Evolutionary conservation across 306 rosid species (phyloP), one percentile per base, ranked within the genome.

Genomic region (Sicyos baderoa): DNA sequence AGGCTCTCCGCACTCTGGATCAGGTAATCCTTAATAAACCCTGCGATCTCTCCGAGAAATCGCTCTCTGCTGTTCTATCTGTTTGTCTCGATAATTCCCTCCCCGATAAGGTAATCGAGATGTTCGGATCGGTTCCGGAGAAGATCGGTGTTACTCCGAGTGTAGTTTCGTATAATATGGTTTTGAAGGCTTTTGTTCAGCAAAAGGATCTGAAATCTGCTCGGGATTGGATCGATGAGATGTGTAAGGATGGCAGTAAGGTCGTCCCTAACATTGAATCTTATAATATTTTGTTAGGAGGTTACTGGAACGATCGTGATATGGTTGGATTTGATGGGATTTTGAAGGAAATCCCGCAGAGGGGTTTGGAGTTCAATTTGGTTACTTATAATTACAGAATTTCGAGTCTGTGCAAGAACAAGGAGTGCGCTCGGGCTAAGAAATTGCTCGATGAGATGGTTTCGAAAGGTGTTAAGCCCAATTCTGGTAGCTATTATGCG

Each of bases 401-500:
- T 62, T 62, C 37, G 21, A 74, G 72, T 23, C 12, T 74, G 62
- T 74, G 77, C 54, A 63, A 74, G 64, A 74, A 65, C 54, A 74
- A 51, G 62, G 72, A 74, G 52, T 74, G 72, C 40, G 63, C 72
- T 7, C 51, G 77, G 17, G 77, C 72, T 5, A 74, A 74, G 77
- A 74, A 74, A 65, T 1, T 63, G 63, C 48, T 74, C 16, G 71
- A 74, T 12, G 64, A 74, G 52, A 74, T 74, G 77, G 22, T 74
- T 62, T 63, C 72, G 12, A 74, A 74, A 16, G 54, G 25, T 5
- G 77, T 74, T 49, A 74, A 51, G 21, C 77, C 77, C 1, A 74
- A 74, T 48, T 51, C 72, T 21, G 10, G 29, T 51, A 19, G 63
- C 27, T 74, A 74, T 64, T 47, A 62, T 63, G 12, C 72, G 14